Evolutionary conservation across 352 stramenopile species (phyloP), one percentile per base, ranked within the genome.

Genomic region (Phytophthora fragariaefolia): DNA sequence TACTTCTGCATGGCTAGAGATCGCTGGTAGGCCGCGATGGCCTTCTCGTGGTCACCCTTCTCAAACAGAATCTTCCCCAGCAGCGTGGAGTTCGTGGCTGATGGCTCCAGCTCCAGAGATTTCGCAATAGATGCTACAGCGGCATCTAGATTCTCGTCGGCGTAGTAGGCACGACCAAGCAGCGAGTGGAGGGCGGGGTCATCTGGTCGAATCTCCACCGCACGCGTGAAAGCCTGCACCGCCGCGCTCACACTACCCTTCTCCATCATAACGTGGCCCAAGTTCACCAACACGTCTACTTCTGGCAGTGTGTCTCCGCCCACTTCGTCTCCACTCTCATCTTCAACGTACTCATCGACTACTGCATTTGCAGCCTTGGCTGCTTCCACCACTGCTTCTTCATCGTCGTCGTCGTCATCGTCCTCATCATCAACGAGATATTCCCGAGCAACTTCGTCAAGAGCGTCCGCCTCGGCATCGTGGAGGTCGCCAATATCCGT

Each of bases 41-140:
- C 88, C 47, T 89, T 89, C 67, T 96, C 86, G 63, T 93, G 84
- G 72, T 96, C 88, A 9, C 88, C 88, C 60, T 93, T 94, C 56
- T 96, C 88, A 51, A 95, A 96, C 26, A 95, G 67, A 49, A 96
- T 93, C 70, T 96, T 95, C 51, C 88, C 88, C 36, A 95, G 65
- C 55, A 96, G 63, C 34, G 88, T 96, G 63, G 79, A 94, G 67
- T 95, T 93, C 6, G 86, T 89, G 3, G 86, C 88, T n/a, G 82
- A 90, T 42, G 85, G 76, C 69, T 94, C 86, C 24, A 94, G 64
- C 23, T 87, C 76, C 7, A 96, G 55, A 34, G 88, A 93, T 54
- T 69, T 76, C 7, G 79, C 61, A 34, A 96, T 85, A 50, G 84
- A 79, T 32, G 71, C 46, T 38, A 93, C 77, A 10, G 88, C 88